Percentiles rank a stretch among this genome's conserved stretches.
These are phyloP conservation scores for Ceratocystis cacaofunesta DNA, from an alignment of 2,329 filamentous ascomycete species.

Conservation along the genomic window DNA sequence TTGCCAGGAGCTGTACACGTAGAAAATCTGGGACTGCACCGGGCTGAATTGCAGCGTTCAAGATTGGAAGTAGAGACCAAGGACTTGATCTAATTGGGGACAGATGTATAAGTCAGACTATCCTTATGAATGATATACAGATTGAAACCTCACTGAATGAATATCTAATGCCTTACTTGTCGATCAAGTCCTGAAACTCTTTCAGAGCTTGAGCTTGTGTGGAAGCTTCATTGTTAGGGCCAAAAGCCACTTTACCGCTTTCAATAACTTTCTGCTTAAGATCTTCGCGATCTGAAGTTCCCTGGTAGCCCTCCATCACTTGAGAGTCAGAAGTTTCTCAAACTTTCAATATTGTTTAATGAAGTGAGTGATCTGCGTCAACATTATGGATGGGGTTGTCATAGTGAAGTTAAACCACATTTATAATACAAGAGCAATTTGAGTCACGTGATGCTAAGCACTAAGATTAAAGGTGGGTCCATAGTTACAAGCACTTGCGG, in stretches of 20 bases:
- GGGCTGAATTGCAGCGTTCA: constrained; percentile 51
- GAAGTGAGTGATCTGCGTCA: background rate
- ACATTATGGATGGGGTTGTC: background rate
- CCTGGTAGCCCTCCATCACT: constrained; percentile 23
- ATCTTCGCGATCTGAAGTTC: constrained; percentile 4
- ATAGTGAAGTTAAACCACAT: background rate
- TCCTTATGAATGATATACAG: background rate
- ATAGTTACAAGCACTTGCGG: background rate
- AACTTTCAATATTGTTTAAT: too few species aligned
- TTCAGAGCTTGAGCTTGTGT: constrained; percentile 25
- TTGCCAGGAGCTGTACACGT: constrained; percentile 38
- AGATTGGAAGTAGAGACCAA: constrained; percentile 41
- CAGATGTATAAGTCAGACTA: background rate
- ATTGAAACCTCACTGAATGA: background rate
- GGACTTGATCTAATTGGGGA: constrained; percentile 24
- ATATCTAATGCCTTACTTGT: constrained; percentile 26
- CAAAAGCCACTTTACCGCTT: constrained; percentile 34
- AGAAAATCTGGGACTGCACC: constrained; percentile 44
- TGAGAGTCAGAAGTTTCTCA: constrained; percentile 1
- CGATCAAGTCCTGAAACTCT: constrained; percentile 34
- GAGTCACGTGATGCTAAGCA: background rate
- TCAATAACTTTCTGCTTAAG: constrained; percentile 21
- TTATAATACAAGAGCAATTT: background rate
- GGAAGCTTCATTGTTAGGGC: constrained; percentile 27
- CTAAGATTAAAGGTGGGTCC: background rate